Evolutionary conservation across 2,329 filamentous ascomycete species (phyloP), one percentile per base, ranked within the genome.

Genomic region (Tolypocladium capitatum): DNA sequence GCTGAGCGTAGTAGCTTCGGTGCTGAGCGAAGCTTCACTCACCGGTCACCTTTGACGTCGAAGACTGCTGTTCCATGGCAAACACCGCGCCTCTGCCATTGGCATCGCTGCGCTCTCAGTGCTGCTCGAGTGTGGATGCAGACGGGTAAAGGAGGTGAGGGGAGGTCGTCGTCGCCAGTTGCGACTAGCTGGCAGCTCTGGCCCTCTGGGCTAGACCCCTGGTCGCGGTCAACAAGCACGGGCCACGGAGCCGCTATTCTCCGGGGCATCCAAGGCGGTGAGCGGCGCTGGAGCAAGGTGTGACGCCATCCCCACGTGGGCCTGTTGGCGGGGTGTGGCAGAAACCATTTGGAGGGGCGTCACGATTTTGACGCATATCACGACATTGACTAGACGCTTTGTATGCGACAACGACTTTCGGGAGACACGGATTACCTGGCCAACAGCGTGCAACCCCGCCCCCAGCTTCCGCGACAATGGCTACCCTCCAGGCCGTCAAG

Each of bases 41-140:
- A 86, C 83, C 83, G 63, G 83, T 86, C 60, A 88, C 84, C 74
- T 87, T 87, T 57, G 83, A 86, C 58, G 81, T 83, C 61, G 82
- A 83, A 55, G 76, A 79, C 56, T 76, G 72, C 69, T 81, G 75
- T 69, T 82, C 79, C 79, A 82, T 83, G 59, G 64, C 65, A 59
- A 59, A 53, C 58, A 56, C 52, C 47, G 54, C 46, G 45, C 48
- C 51, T 50, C 47, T 50, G 48, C 53, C 55, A 51, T 58, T 55
- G 51, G 60, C 61, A 63, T 63, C 48, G 55, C 56, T 52, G 52
- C 59, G 24, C 51, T 46, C 46, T 53, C 14, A 16, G 48, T 35
- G 43, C 20, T 45, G 32, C 41, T 30, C 18, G 24, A 27, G 21
- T 16, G 38, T n/a, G n/a, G 38, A 24, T 16, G 24, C 24, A 24